Base-by-base conservation (phyloP, 208 protist species). In the Leishmania tarentolae region DNA sequence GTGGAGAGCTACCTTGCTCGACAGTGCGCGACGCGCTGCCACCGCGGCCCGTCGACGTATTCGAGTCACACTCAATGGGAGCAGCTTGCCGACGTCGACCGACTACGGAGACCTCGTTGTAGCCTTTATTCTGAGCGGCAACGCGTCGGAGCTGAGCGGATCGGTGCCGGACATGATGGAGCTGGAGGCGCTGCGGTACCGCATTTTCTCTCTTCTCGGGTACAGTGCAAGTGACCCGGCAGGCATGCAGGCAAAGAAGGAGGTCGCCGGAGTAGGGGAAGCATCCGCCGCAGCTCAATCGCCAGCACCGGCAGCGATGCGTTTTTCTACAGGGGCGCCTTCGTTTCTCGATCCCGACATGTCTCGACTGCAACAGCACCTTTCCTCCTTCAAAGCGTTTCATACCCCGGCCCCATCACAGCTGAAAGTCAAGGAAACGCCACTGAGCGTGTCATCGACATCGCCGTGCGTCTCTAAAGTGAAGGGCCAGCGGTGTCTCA, bases 71-170 rank as follows among this genome's bases (percentile, higher is more conserved):
- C 77, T 90, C 15, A 80, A 88, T 63, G 86, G 84, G 37, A 66
- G 87, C 9, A 81, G 83, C 57, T 79, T 68, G 52, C 82, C 78
- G 40, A 52, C 79, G 9, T 65, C 84, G 3, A 85, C 90, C 31
- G 90, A 97, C 78, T 94, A 91, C 80, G 93, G 93, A 28, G 93
- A 97, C 76, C 78, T 97, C 31, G 87, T 88, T n/a, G 90, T 97
- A 1, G 92, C 86, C 4, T 91, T 95, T 79, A 78, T 97, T 31
- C 86, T 94, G 68, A 94, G 91, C 81, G 77, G 81, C 24, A 76
- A 69, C 40, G 83, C 89, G 37, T 93, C 89, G 40, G 80, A 91
- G 79, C 72, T 93, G 53, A 92, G 81, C 63, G 87, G 83, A 24
- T 83, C 89, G 46, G 83, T 93, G 77, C 93, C 92, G 46, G 92